Evolutionary conservation across 177 flowering plant species (phyloP), one percentile per base, ranked within the genome.

Genomic region (Vitis hybrid): DNA sequence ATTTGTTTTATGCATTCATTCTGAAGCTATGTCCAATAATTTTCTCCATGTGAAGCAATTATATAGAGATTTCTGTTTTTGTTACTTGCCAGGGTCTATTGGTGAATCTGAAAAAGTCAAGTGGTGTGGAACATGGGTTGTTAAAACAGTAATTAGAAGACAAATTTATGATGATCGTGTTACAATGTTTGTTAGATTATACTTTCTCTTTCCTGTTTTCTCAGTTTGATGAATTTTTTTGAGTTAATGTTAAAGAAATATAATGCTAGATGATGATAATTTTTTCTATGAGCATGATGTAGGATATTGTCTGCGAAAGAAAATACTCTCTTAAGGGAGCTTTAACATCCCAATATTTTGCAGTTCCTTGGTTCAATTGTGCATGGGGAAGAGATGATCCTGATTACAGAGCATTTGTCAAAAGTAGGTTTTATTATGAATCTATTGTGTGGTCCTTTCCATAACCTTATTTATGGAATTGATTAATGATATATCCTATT

Each of bases 121-220:
- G 72, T 87, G 91, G 88, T 82, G 83, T 55, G 91, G 91, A 80
- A 87, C 85, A 40, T 85, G 89, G 89, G 89, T 87, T 51, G 82
- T 85, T 9, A 85, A 83, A 70, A 85, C 91, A 58, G 75, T 78
- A 32, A 79, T 87, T 30, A 74, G 70, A 74, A 82, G 82, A 72
- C 78, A 74, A 12, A 80, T 79, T 12, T 24, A 67, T 15, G 55
- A 76, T 15, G 55, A 76, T 19, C 83, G 86, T 49, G 78, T 75
- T 32, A 74, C 69, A 64, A 79, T 77, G 91, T 84, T 54, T 15
- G 73, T 69, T 68, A 32, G 60, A 17, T n/a, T 21, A 32, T 11
- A 48, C 5, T 11, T 4, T 50, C 2, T 17, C 30, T 46, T 46
- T 52, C 46, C 11, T 2, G 17, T 64, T 8, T 11, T 18, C 65